Evolutionary conservation across 1,284 basidiomycete genomes (phyloP).

Genomic region (Ceratobasidium sp.): DNA sequence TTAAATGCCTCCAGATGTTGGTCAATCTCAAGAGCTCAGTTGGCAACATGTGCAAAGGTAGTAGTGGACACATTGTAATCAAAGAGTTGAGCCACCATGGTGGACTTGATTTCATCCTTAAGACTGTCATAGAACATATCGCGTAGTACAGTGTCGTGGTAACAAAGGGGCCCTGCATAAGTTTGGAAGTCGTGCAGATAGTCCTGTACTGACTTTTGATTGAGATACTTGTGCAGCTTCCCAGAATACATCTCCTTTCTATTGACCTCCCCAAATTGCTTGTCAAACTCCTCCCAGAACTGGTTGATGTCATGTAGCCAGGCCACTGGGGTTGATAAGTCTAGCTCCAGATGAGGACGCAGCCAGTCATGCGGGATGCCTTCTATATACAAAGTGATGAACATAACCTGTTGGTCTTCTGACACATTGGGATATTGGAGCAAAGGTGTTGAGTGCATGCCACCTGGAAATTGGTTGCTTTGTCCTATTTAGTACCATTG

Average conservation of each 20-base stretch:
- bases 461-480: background rate
- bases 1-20: background rate
- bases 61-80: background rate
- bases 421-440: background rate
- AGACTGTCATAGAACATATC: conserved; percentile 29
- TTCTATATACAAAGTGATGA: background rate
- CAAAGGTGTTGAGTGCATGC: background rate
- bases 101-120: background rate
- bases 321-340: background rate
- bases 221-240: conserved; percentile 6
- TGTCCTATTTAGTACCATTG: background rate
- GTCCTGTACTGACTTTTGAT: conserved; percentile 8
- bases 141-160: background rate
- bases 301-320: background rate
- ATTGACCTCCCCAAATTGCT: background rate
- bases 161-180: background rate
- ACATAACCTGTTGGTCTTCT: background rate
- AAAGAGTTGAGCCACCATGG: background rate
- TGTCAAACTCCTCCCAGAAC: conserved; percentile 11
- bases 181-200: background rate
- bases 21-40: background rate
- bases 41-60: background rate
- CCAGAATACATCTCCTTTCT: background rate
- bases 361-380: background rate
- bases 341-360: background rate